phyloP scores from a whole-genome alignment of 2,329 filamentous ascomycete genomes.

The Stagonosporopsis cucurbitacearum region DNA sequence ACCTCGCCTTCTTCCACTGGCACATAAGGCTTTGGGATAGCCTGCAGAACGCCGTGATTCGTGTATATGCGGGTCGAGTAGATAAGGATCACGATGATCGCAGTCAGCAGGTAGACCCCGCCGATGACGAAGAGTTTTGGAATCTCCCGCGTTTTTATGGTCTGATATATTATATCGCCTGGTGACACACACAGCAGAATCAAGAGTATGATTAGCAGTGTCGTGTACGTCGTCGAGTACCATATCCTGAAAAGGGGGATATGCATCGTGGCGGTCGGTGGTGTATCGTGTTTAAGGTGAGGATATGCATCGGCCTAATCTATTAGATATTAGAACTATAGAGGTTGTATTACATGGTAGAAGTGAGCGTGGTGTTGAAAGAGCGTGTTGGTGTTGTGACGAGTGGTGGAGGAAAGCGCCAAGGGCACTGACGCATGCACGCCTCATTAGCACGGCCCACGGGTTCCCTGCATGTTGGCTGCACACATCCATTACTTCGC shows the following conservation, averaged over 20 bases:
- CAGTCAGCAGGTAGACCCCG: constrained; percentile 75
- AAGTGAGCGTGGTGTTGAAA: constrained; percentile 20
- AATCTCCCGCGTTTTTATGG: constrained; percentile 67
- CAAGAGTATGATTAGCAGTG: constrained; percentile 76
- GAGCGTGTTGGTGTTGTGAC: constrained; percentile 17
- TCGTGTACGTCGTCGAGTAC: constrained; percentile 78
- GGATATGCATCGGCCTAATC: constrained; percentile 30
- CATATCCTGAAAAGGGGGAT: constrained; percentile 75
- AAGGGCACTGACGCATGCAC: constrained; percentile 29
- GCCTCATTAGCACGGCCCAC: constrained; percentile 24
- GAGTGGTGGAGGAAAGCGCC: constrained; percentile 26
- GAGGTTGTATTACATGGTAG: constrained; percentile 27
- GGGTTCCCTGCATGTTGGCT: constrained; percentile 14
- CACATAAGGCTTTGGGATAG: constrained; percentile 86
- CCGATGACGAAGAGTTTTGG: constrained; percentile 86
- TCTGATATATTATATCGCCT: constrained; percentile 78
- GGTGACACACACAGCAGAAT: constrained; percentile 80
- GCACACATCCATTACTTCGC: constrained; percentile 4
- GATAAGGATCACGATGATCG: constrained; percentile 73
- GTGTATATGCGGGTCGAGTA: constrained; percentile 87
- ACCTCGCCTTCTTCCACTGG: constrained; percentile 87
- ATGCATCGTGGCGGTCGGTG: constrained; percentile 42
- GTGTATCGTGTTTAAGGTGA: constrained; percentile 6
- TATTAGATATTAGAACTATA: constrained; percentile 36
- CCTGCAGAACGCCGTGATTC: constrained; percentile 76